Evolutionary conservation across 2,329 filamentous ascomycete species (phyloP).

Genomic region (Scedosporium apiospermum): DNA sequence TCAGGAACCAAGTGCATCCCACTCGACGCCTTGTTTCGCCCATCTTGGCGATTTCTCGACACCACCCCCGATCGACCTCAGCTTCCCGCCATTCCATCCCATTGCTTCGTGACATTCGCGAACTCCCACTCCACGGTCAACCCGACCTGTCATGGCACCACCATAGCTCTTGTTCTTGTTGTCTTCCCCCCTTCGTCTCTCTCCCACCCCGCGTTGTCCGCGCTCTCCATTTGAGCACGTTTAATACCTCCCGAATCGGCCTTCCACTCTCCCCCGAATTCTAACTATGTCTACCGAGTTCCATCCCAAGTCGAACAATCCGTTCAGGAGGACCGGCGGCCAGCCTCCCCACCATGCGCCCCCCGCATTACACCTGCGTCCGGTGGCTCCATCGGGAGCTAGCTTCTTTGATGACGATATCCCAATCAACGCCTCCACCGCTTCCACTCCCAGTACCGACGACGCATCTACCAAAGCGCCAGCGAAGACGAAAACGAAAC

Average conservation of each 20-base stretch:
- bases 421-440: not conserved
- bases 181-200: not conserved
- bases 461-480: not conserved
- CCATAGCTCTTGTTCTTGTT: not conserved
- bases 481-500: conserved; percentile 27
- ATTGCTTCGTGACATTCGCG: not conserved
- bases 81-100: not conserved
- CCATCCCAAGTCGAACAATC: conserved; percentile 3
- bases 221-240: not conserved
- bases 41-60: not conserved
- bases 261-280: not conserved
- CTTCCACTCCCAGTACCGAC: not conserved
- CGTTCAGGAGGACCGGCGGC: not conserved
- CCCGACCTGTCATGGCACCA: conserved; percentile 5
- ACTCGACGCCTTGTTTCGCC: not conserved
- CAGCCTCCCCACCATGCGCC: not conserved
- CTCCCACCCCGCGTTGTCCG: not conserved
- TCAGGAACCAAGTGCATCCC: not conserved
- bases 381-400: not conserved
- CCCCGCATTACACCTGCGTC: too few species aligned
- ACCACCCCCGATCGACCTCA: conserved; percentile 4
- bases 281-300: conserved; percentile 1
- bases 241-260: not conserved
- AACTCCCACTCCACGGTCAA: conserved; percentile 2
- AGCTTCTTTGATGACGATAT: not conserved